Percentiles rank a stretch among this genome's conserved stretches.
phyloP scores from a whole-genome alignment of 768 basidiomycete genomes.

The Tylopilus rubrobrunneus region DNA sequence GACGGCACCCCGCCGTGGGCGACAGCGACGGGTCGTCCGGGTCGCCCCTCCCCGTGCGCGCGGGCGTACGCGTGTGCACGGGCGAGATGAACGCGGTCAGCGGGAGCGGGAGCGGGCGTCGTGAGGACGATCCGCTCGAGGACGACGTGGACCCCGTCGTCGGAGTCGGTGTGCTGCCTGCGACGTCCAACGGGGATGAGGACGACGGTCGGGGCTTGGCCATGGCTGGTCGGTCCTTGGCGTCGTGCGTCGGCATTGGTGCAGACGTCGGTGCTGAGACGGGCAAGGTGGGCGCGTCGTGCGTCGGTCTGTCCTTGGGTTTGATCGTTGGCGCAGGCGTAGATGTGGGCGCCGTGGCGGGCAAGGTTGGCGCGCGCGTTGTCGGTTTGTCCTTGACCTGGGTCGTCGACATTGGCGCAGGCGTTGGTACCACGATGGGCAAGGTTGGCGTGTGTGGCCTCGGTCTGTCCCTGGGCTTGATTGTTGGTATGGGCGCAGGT shows the following conservation, averaged over 20 bases:
- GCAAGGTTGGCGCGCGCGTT: background rate
- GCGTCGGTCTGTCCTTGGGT: no score
- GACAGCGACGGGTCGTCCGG: background rate
- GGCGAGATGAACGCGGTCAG: slow-evolving; percentile 27
- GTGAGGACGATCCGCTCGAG: background rate
- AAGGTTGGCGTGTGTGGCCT: no score
- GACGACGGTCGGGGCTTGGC: background rate
- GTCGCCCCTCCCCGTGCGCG: background rate
- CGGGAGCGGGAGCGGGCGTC: background rate
- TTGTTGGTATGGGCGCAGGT: no score
- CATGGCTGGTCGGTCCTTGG: no score
- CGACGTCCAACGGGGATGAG: background rate
- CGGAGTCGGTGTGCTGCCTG: background rate
- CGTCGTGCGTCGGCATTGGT: no score
- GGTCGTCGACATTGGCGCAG: no score
- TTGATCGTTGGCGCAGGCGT: background rate
- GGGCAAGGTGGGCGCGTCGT: no score
- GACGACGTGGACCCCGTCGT: background rate
- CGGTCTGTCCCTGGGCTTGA: no score
- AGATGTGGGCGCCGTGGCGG: background rate
- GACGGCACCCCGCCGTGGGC: background rate
- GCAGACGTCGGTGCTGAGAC: no score
- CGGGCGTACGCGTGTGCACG: background rate
- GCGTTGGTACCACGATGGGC: no score
- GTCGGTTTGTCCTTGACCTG: no score